phyloP scores from a whole-genome alignment of 2,329 filamentous ascomycete genomes.

The Macrophomina pseudophaseolina region DNA sequence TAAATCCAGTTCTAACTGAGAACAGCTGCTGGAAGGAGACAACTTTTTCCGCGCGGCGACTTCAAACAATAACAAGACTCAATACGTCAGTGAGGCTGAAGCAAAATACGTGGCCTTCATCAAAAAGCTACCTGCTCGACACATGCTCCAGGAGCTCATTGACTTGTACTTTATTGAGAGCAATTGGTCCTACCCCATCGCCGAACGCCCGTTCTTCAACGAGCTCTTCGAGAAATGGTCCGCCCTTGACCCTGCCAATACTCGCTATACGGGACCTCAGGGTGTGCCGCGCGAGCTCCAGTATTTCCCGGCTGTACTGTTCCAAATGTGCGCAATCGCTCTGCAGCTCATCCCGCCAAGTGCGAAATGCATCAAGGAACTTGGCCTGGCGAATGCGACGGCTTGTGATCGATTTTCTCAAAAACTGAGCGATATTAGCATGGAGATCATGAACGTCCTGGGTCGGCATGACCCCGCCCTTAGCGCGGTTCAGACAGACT shows the following conservation, averaged over 20 bases:
- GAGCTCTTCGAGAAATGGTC: background rate
- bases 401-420: slow-evolving; percentile 2
- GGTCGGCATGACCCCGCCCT: slow-evolving; percentile 9
- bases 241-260: background rate
- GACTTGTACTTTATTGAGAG: slow-evolving; percentile 12
- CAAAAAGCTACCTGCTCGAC: background rate
- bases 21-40: slow-evolving; percentile 13
- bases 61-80: slow-evolving; percentile 1
- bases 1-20: background rate
- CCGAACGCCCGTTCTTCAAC: slow-evolving; percentile 10
- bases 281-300: background rate
- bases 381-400: background rate
- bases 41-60: slow-evolving; percentile 13
- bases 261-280: background rate
- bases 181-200: slow-evolving; percentile 10
- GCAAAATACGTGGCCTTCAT: slow-evolving; percentile 1
- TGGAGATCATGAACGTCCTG: slow-evolving; percentile 9
- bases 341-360: slow-evolving; percentile 7
- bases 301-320: background rate
- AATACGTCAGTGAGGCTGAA: slow-evolving; percentile 8
- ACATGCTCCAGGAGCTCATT: background rate
- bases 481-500: slow-evolving; percentile 12
- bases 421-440: background rate
- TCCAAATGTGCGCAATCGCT: background rate
- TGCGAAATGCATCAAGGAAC: background rate